Evolutionary conservation across 1,139 yeast genomes (phyloP), one percentile per base, ranked within the genome.

Genomic region (Scheffersomyces parashehatae): DNA sequence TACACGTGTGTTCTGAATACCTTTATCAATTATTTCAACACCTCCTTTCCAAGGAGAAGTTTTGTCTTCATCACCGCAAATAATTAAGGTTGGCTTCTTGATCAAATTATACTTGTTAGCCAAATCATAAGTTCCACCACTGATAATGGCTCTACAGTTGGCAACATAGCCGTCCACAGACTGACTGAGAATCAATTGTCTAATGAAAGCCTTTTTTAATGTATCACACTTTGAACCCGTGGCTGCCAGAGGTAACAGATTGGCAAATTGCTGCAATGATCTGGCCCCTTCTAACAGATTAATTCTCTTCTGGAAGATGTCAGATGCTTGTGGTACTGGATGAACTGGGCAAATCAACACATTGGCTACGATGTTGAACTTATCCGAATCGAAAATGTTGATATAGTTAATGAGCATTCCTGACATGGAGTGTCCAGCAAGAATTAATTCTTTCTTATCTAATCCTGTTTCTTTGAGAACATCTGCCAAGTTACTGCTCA

Each of bases 391-490:
- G 20, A 33, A 33, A 15, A 43, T 41, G 20, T 46, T 44, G 14
- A 51, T 39, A 37, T 54, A 54, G 42, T 53, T 52, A 10, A 60
- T 59, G 16, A 59, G 48, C 61, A 62, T 55, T 1, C 67, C 67
- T 3, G 65, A 62, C 65, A 62, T 61, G 2, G 67, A 61, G 43
- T 61, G 66, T 3, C 67, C 67, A 11, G 61, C 56, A n/a, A 61
- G 41, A 8, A 51, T 47, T 4, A 57, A 37, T 11, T 49, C 39
- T 12, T 43, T 35, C 2, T 30, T 12, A 8, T 16, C 15, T 26
- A 58, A 40, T 2, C 39, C 44, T 34, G 51, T 44, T 36, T 54
- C 53, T 28, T 49, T 42, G 9, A 60, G 45, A 16, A 58, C 47
- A 11, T 47, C 50, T 15, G 51, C 38, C 6, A 57, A 54, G 43